Base-by-base conservation (phyloP, 2,329 filamentous ascomycete species). In the Lecanicillium sp. region DNA sequence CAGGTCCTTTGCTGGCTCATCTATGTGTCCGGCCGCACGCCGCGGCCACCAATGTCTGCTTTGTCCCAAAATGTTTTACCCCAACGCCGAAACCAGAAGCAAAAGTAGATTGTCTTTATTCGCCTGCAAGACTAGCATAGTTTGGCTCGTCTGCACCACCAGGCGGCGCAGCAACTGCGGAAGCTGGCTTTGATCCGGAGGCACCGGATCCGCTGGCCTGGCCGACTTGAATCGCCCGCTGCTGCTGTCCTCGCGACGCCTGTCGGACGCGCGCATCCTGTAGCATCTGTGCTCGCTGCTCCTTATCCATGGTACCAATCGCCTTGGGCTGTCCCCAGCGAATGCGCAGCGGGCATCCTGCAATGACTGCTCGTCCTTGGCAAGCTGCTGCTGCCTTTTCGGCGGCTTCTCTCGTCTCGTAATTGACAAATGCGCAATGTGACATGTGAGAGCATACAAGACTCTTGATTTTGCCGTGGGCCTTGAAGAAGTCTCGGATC, bases 351-450 rank as follows among this genome's bases (percentile, higher is more conserved):
- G 92, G 92, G 51, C 90, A 96, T 3, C 92, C 92, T 27, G 88
- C 81, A 51, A 98, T 86, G 6, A 97, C 78, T 0, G 88, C 87
- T 45, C 84, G 84, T 5, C 94, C 92, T 59, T 95, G 84, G 50
- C 87, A 90, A 15, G 85, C 78, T 25, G 79, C 78, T 0, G 92
- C 87, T 0, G 94, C 94, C 42, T 75, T 80, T 63, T 98, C 92
- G 0, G 94, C 92, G 1, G 77, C 83, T 45, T 87, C 79, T 41
- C 92, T 77, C 3, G 83, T 86, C 50, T 88, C 80, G 58, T 87
- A 98, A 64, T 98, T 98, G 64, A 98, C 72, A 56, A 97, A 98
- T 2, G 92, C 92, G 59, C 89, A 97, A 56, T 97, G 92, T 13
- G 90, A 90, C 68, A 94, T 88, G 65, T 98, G 92, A 6, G 89